Evolutionary conservation across 2,329 filamentous ascomycete species (phyloP).

Genomic region (Shiraia sp.): DNA sequence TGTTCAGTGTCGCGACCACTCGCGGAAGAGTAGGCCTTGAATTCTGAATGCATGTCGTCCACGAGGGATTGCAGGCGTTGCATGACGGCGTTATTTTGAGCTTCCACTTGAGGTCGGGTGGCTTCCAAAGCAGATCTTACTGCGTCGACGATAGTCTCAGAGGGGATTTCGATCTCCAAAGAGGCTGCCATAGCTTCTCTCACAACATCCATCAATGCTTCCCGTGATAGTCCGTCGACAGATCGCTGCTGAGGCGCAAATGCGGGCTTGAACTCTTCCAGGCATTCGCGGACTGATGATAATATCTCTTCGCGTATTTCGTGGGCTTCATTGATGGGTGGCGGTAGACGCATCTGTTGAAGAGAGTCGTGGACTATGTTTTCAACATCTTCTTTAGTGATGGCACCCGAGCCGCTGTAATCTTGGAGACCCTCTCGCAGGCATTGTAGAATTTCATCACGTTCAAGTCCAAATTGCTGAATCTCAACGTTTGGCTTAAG

Average conservation of each 20-base stretch:
- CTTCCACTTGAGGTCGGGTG: constrained; percentile 55
- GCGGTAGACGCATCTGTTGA: constrained; percentile 76
- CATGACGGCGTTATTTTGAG: constrained; percentile 63
- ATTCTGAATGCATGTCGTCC: constrained; percentile 64
- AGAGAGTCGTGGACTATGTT: constrained; percentile 83
- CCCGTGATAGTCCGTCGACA: too few species aligned
- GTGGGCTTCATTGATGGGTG: constrained; percentile 68
- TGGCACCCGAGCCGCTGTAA: constrained; percentile 63
- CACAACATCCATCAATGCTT: too few species aligned
- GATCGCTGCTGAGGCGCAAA: constrained; percentile 44
- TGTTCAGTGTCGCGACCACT: constrained; percentile 85
- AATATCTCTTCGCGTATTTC: constrained; percentile 83
- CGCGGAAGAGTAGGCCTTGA: constrained; percentile 78
- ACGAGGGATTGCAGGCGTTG: constrained; percentile 62
- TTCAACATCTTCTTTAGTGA: constrained; percentile 83
- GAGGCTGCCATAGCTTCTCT: too few species aligned
- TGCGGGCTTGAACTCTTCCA: constrained; percentile 74
- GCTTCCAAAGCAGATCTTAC: constrained; percentile 61
- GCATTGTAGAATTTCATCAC: constrained; percentile 86
- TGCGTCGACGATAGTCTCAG: constrained; percentile 60
- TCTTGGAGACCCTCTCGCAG: constrained; percentile 83
- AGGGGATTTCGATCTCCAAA: constrained; percentile 53
- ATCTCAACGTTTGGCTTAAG: constrained; percentile 93
- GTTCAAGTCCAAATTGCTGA: constrained; percentile 85
- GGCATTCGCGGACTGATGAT: constrained; percentile 79